Evolutionary conservation across 1,284 basidiomycete species (phyloP).

Genomic region (Bondarzewia mesenterica): DNA sequence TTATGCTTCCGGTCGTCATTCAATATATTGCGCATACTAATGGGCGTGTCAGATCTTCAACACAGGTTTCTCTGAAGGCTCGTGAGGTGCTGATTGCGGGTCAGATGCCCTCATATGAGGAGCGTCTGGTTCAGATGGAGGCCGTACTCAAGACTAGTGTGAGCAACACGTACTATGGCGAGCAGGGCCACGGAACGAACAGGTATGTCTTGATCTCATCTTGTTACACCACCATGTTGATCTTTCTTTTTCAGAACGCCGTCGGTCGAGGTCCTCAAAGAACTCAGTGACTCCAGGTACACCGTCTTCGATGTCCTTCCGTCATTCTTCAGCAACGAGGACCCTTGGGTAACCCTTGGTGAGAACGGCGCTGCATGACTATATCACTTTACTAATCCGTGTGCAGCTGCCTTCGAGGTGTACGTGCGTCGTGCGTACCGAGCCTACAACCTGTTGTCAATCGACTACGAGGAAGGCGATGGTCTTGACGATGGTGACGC

Average conservation of each 20-base stretch:
- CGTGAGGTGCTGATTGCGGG: slow-evolving; percentile 95
- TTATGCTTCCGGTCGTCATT: too few species aligned
- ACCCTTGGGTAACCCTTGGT: slow-evolving; percentile 82
- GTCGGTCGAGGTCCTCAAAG: slow-evolving; percentile 80
- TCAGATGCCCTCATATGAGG: slow-evolving; percentile 95
- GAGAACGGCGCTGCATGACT: slow-evolving; percentile 17
- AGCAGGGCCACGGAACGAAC: slow-evolving; percentile 53
- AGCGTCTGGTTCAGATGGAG: slow-evolving; percentile 93
- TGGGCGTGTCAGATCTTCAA: slow-evolving; percentile 49
- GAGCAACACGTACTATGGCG: slow-evolving; percentile 83
- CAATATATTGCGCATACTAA: too few species aligned
- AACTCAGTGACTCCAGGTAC: slow-evolving; percentile 93
- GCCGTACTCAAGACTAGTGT: slow-evolving; percentile 86
- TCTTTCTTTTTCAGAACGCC: slow-evolving; percentile 47
- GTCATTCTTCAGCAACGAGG: slow-evolving; percentile 86
- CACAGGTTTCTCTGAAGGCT: slow-evolving; percentile 88
- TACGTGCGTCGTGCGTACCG: slow-evolving; percentile 95
- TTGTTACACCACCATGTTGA: background rate
- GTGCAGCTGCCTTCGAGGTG: slow-evolving; percentile 85
- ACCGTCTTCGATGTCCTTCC: slow-evolving; percentile 97
- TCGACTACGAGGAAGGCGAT: slow-evolving; percentile 92
- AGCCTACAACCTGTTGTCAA: slow-evolving; percentile 86
- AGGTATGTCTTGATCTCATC: slow-evolving; percentile 32
- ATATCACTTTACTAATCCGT: slow-evolving; percentile 2
- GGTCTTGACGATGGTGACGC: slow-evolving; percentile 69